Conservation (phyloP, 441 rosid species). For the Melastoma candidum region DNA sequence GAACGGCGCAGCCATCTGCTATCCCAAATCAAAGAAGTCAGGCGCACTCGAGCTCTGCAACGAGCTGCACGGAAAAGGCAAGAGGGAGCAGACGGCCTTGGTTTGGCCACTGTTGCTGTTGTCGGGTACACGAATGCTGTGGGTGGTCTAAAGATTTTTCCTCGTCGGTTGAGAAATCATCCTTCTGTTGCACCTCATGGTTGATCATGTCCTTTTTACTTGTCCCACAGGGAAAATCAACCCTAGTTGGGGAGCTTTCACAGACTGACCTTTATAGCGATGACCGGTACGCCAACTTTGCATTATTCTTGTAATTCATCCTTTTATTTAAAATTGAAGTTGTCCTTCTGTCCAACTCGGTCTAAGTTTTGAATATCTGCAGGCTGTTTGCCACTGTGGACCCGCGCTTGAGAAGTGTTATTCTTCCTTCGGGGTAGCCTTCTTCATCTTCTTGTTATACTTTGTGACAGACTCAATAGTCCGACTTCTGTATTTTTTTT, state of each 20-base stretch:
- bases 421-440: conserved; percentile 73
- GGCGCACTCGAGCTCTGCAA: conserved; percentile 74
- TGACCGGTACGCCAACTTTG: conserved; percentile 42
- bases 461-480: neutral
- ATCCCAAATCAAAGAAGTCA: conserved; percentile 71
- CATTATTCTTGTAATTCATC: conserved; percentile 6
- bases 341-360: conserved; percentile 8
- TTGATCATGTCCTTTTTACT: conserved; percentile 1
- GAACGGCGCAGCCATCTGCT: conserved; percentile 55
- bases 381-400: conserved; percentile 86
- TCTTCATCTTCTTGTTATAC: conserved; percentile 5
- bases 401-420: conserved; percentile 54
- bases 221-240: conserved; percentile 69
- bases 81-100: conserved; percentile 36
- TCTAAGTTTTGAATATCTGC: conserved; percentile 14
- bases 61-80: conserved; percentile 71
- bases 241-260: conserved; percentile 64
- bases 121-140: conserved; percentile 98
- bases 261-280: conserved; percentile 66
- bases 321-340: conserved; percentile 4
- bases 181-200: neutral
- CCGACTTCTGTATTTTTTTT: neutral
- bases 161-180: neutral
- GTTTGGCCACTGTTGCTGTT: conserved; percentile 71
- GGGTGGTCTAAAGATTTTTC: conserved; percentile 25